These are phyloP conservation scores for Exophiala xenobiotica DNA, from an alignment of 2,329 filamentous ascomycete genomes.

Conservation along the genomic window DNA sequence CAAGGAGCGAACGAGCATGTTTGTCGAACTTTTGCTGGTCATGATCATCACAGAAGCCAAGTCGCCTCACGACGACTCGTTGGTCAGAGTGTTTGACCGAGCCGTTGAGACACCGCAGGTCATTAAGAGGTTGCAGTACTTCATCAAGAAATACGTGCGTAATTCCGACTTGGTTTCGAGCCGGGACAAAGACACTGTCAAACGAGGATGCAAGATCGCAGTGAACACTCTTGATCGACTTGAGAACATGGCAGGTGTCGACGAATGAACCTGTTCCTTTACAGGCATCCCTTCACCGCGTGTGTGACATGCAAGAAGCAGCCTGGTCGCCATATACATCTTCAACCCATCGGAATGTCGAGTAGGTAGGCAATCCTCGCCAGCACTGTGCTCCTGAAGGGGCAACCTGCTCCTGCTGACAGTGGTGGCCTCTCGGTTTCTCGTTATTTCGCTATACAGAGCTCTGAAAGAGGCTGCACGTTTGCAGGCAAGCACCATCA, in stretches of 20 bases:
- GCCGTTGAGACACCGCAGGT: slow-evolving; percentile 63
- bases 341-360: no score
- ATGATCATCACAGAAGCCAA: slow-evolving; percentile 69
- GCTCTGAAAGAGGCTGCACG: neutral
- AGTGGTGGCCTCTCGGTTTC: no score
- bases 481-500: neutral
- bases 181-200: slow-evolving; percentile 20
- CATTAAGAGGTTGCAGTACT: slow-evolving; percentile 73
- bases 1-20: slow-evolving; percentile 71
- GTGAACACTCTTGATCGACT: slow-evolving; percentile 40
- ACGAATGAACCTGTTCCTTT: neutral
- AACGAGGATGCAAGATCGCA: slow-evolving; percentile 45
- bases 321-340: no score
- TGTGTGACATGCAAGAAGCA: neutral
- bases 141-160: slow-evolving; percentile 71
- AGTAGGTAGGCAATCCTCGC: no score
- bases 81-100: slow-evolving; percentile 67
- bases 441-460: no score
- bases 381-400: no score
- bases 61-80: slow-evolving; percentile 50
- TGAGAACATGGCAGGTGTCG: neutral
- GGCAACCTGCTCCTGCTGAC: no score
- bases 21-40: slow-evolving; percentile 78
- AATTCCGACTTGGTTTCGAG: slow-evolving; percentile 56
- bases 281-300: neutral